These are phyloP conservation scores for Penicillium concentricum DNA, from an alignment of 2,329 filamentous ascomycete genomes.

Conservation along the genomic window DNA sequence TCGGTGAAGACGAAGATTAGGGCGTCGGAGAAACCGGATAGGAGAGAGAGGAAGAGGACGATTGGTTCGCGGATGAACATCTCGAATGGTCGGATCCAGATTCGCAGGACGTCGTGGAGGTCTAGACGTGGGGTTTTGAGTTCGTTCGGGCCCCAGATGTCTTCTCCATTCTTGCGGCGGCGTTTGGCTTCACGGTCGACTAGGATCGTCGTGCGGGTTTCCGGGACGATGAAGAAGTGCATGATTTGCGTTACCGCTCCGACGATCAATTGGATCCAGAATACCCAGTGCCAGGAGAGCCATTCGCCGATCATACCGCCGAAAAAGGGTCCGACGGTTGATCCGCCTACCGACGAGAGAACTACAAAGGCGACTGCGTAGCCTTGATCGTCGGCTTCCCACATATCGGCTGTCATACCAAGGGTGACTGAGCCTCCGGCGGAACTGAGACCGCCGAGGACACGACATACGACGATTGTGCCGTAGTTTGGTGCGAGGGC, in stretches of 20 bases:
- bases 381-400: conserved; percentile 68
- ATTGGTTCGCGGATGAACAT: conserved; percentile 76
- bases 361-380: conserved; percentile 75
- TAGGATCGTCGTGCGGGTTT: conserved; percentile 58
- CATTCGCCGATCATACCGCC: conserved; percentile 55
- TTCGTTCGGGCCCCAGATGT: conserved; percentile 67
- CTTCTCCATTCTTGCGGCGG: conserved; percentile 52
- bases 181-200: conserved; percentile 60
- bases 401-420: conserved; percentile 74
- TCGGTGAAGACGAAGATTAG: conserved; percentile 78
- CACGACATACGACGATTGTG: conserved; percentile 65
- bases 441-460: conserved; percentile 67
- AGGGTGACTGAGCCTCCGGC: conserved; percentile 72
- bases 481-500: conserved; percentile 71
- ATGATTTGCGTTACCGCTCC: conserved; percentile 53
- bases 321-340: conserved; percentile 58
- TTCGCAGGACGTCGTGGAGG: conserved; percentile 33
- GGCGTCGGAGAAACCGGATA: conserved; percentile 71
- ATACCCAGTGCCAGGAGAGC: conserved; percentile 61
- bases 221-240: conserved; percentile 59
- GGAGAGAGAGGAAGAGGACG: conserved; percentile 66
- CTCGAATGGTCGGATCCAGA: conserved; percentile 65
- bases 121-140: conserved; percentile 50
- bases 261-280: conserved; percentile 62
- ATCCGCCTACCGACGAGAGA: conserved; percentile 75